Evolutionary conservation across 495 filamentous ascomycete species (phyloP).

Genomic region (Rostrohypoxylon terebratum): DNA sequence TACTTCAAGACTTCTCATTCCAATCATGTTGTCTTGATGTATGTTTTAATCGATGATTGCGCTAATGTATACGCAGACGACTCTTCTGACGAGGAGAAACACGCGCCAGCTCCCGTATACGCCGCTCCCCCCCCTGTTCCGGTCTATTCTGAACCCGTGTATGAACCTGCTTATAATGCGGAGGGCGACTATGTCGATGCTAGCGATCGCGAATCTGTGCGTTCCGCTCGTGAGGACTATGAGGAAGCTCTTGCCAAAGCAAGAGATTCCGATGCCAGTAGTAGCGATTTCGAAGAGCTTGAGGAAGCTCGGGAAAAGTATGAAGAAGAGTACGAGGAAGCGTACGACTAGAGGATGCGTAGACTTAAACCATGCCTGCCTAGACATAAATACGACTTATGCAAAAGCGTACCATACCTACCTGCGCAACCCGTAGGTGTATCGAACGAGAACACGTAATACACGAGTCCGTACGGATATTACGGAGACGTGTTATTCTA

Average conservation of each 20-base stretch:
- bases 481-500: background rate
- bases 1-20: background rate
- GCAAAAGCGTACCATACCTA: background rate
- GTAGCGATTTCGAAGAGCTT: conserved; percentile 57
- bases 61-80: conserved; percentile 42
- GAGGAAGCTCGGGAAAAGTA: conserved; percentile 61
- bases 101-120: conserved; percentile 42
- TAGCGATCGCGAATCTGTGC: conserved; percentile 56
- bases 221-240: conserved; percentile 53
- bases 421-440: background rate
- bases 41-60: background rate
- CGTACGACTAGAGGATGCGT: conserved; percentile 53
- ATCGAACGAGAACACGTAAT: background rate
- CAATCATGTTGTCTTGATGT: too few relatives aligned
- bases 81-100: conserved; percentile 46
- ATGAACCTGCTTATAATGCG: conserved; percentile 49
- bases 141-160: conserved; percentile 28
- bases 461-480: background rate
- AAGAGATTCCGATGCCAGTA: conserved; percentile 53
- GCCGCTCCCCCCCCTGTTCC: conserved; percentile 37
- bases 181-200: conserved; percentile 55
- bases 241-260: conserved; percentile 55
- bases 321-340: conserved; percentile 62
- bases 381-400: background rate
- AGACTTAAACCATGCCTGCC: background rate